These are phyloP conservation scores for Chaetomium cochliodes DNA, from an alignment of 495 filamentous ascomycete genomes.

Conservation along the genomic window DNA sequence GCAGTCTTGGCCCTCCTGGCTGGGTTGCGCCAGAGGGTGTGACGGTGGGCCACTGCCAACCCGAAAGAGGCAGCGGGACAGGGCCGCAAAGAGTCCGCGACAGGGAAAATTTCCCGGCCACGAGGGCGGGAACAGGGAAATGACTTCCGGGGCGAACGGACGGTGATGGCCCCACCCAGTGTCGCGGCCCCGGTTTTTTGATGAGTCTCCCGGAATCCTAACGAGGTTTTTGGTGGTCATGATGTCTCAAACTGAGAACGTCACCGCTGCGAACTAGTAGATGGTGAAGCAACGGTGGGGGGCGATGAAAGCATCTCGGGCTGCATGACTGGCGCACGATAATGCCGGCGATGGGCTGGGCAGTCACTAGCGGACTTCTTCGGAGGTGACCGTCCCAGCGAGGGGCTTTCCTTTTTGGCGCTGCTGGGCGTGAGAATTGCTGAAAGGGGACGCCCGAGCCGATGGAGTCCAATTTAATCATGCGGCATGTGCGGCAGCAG, in stretches of 20 bases:
- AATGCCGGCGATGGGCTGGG: neutral
- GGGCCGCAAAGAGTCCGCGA: constrained; percentile 27
- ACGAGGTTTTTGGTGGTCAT: neutral
- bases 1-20: neutral
- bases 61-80: constrained; percentile 20
- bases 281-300: neutral
- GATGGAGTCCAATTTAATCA: constrained; percentile 23
- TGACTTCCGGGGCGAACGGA: constrained; percentile 6
- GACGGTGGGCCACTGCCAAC: constrained; percentile 12
- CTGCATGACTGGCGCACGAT: neutral
- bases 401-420: neutral
- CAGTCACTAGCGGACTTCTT: constrained; percentile 1
- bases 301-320: neutral
- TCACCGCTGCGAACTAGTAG: too few relatives aligned
- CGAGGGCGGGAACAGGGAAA: constrained; percentile 23
- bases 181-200: neutral
- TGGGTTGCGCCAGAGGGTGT: neutral
- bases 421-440: constrained; percentile 11
- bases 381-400: neutral
- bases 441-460: constrained; percentile 11
- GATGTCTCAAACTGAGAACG: too few relatives aligned
- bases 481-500: constrained; percentile 31
- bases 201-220: neutral
- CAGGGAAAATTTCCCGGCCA: constrained; percentile 33
- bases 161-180: neutral